Percentiles rank a stretch among this genome's conserved stretches.
phyloP scores from a whole-genome alignment of 768 basidiomycete genomes.

The Calvatia gigantea region DNA sequence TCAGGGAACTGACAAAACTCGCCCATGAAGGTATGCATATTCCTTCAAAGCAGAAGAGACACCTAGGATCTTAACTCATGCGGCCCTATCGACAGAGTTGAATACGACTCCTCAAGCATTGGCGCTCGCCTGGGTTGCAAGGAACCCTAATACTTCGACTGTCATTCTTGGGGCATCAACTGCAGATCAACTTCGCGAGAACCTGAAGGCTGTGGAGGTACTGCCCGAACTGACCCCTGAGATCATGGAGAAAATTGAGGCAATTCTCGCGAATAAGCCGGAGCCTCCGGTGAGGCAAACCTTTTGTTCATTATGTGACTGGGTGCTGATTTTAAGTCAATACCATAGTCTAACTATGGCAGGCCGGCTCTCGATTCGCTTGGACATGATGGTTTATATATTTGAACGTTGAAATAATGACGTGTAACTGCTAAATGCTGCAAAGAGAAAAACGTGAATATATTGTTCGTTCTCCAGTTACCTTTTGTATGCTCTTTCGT shows the following conservation, averaged over 20 bases:
- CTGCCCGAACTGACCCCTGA: slow-evolving; percentile 69
- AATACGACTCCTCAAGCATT: slow-evolving; percentile 58
- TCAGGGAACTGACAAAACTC: slow-evolving; percentile 60
- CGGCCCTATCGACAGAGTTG: too few relatives aligned
- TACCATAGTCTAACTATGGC: neutral
- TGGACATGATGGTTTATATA: neutral
- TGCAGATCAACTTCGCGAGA: slow-evolving; percentile 60
- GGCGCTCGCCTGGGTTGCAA: slow-evolving; percentile 74
- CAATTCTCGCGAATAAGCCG: slow-evolving; percentile 56
- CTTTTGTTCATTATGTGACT: neutral
- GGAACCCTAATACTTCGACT: slow-evolving; percentile 61
- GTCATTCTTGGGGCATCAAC: slow-evolving; percentile 67
- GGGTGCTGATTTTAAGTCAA: neutral
- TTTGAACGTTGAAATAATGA: neutral
- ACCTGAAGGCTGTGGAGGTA: slow-evolving; percentile 69
- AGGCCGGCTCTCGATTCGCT: slow-evolving; percentile 5
- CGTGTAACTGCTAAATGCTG: too few relatives aligned
- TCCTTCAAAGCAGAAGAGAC: too few relatives aligned
- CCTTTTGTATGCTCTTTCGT: too few relatives aligned
- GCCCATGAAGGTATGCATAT: slow-evolving; percentile 53
- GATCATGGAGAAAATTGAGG: slow-evolving; percentile 64
- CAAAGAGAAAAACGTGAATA: too few relatives aligned
- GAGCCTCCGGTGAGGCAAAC: slow-evolving; percentile 30
- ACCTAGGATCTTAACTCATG: too few relatives aligned
- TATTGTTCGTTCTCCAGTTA: too few relatives aligned